Base-by-base conservation (phyloP, 805 yeast species). In the Lipomyces orientalis region DNA sequence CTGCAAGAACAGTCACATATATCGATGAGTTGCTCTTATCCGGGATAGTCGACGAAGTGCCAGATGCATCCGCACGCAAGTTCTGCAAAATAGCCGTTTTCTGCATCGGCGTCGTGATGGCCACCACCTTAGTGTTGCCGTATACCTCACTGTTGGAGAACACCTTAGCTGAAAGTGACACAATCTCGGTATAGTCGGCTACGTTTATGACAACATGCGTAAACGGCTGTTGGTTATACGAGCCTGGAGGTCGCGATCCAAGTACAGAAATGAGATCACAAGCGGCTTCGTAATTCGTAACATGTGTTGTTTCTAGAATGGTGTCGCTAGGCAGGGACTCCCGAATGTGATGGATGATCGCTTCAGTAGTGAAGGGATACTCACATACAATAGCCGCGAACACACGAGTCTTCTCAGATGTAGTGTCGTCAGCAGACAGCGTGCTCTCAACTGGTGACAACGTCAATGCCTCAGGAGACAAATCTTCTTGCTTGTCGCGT, bases 131-230 rank as follows among this genome's bases (percentile, higher is more conserved):
- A 12, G 69, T 66, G 16, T 58, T 56, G 22, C 58, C 49, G 67
- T 64, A 64, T 51, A 64, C 57, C 62, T 64, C 51, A 5, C 59
- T n/a, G 54, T 69, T 65, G 52, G 63, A 19, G 57, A 70, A 60
- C 12, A 66, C 63, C 33, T 56, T 60, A 29, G 65, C 58, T 4
- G 75, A 58, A 35, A 72, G 46, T 10, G 64, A 57, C 12, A 70
- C 64, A 19, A 71, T 66, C 37, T 66, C 73, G 12, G 68, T 66
- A 16, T 66, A 66, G 37, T 73, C 75, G 16, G 60, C 62, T 10
- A 75, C 67, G 64, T 75, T 75, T n/a, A 76, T 56, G 34, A 76
- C 71, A 19, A 76, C 69, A 66, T 76, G 78, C 10, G 77, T 76
- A 72, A 76, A 75, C 14, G 71, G 60, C 33, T 31, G 56, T 2